Evolutionary conservation across 805 yeast species (phyloP), one percentile per base, ranked within the genome.

Genomic region (Wickerhamiella vanderwaltii): DNA sequence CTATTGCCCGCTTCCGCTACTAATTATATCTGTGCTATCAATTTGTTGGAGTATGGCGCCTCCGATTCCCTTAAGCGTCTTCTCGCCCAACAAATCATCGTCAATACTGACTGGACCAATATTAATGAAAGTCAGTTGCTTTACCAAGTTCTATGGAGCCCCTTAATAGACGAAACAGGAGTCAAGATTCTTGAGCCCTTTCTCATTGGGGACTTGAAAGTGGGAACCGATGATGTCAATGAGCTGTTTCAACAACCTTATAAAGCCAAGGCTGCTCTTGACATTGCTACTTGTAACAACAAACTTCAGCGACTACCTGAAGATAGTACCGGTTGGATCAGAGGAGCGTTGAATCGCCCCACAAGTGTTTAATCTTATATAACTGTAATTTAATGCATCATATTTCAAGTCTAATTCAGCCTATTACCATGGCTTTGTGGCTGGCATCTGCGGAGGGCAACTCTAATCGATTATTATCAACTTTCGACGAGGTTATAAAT

Each of bases 161-260:
- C 6, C 3, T 19, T 19, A 3, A 17, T 25, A 17, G 31, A 35
- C 6, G 18, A 17, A 6, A 5, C 15, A 11, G 39, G 39, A 6
- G 5, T 35, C 6, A 11, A 17, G 20, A 12, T 7, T 5, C 30
- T 35, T 17, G 30, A 35, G 24, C 15, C 36, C 26, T 33, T 33
- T 13, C 19, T 33, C 15, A 17, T 20, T 20, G 26, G 36, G 26
- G 36, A 33, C 36, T 33, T 20, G 36, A 25, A 33, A 18, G 36
- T 33, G 12, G 6, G 26, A 7, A 33, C 5, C n/a, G 17, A 33
- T n/a, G 36, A 33, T 33, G 36, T 33, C 4, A 20, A 33, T 6
- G n/a, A 20, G 11, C 36, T 33, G 13, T 25, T 33, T 9, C 28
- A 5, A 4, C 18, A 33, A 3, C 9, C 15, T 6, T 9, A 7